Conservation (phyloP, 805 yeast genomes). For the Komagataella mondaviorum region DNA sequence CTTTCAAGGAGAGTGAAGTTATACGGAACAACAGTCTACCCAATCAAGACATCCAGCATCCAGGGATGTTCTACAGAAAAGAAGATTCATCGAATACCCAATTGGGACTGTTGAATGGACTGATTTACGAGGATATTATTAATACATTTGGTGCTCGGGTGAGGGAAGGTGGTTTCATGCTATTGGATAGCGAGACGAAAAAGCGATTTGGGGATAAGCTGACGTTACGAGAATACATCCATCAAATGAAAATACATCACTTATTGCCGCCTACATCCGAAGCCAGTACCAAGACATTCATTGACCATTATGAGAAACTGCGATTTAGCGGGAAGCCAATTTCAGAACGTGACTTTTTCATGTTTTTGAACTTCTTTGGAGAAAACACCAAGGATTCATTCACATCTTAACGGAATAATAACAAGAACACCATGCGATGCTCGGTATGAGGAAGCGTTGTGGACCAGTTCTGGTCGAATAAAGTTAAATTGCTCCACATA, state of each 20-base stretch:
- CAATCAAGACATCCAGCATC: slow-evolving; percentile 28
- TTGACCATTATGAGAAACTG: slow-evolving; percentile 49
- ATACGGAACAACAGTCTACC: slow-evolving; percentile 28
- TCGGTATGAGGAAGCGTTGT: background rate
- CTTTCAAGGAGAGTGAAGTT: slow-evolving; percentile 26
- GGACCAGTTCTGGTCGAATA: background rate
- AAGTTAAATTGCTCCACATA: background rate
- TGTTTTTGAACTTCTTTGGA: slow-evolving; percentile 34
- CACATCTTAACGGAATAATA: background rate
- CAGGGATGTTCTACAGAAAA: slow-evolving; percentile 26
- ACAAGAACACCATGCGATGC: background rate
- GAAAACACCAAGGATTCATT: background rate
- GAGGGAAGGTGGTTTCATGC: slow-evolving; percentile 28
- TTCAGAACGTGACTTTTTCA: slow-evolving; percentile 41
- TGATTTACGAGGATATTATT: slow-evolving; percentile 39
- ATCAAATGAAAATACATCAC: slow-evolving; percentile 16
- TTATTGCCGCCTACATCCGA: background rate
- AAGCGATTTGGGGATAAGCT: slow-evolving; percentile 21
- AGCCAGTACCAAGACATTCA: slow-evolving; percentile 16
- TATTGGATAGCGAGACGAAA: slow-evolving; percentile 17
- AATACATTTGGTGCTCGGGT: slow-evolving; percentile 48
- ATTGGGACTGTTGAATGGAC: slow-evolving; percentile 13
- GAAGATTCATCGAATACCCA: slow-evolving; percentile 2
- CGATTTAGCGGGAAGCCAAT: slow-evolving; percentile 55
- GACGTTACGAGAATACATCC: slow-evolving; percentile 27